Percentiles rank a stretch among this genome's conserved stretches.
These are phyloP conservation scores for Pseudogymnoascus sp. DNA, from an alignment of 2,329 filamentous ascomycete genomes.

Conservation along the genomic window DNA sequence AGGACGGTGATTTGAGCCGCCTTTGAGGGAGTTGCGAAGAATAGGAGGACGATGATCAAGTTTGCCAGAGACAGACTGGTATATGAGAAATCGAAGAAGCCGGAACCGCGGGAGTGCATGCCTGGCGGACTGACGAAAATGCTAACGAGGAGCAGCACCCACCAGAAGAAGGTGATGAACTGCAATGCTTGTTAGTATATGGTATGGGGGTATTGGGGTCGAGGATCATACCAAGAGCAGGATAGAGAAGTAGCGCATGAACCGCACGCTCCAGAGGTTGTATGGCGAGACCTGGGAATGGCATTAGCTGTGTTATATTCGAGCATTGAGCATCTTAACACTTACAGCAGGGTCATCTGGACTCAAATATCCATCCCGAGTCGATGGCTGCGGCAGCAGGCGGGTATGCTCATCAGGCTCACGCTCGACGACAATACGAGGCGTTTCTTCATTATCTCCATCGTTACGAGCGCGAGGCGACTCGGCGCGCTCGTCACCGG, in stretches of 20 bases:
- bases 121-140: conserved; percentile 85
- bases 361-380: conserved; percentile 51
- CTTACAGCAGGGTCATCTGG: conserved; percentile 75
- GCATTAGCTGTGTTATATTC: conserved; percentile 18
- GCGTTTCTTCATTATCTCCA: conserved; percentile 17
- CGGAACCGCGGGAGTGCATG: conserved; percentile 80
- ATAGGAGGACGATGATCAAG: conserved; percentile 69
- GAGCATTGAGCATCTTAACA: conserved; percentile 11
- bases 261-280: conserved; percentile 86
- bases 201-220: neutral
- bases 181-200: conserved; percentile 12
- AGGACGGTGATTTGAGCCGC: conserved; percentile 67
- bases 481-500: conserved; percentile 23
- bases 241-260: conserved; percentile 70
- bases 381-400: conserved; percentile 20
- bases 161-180: conserved; percentile 77
- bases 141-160: conserved; percentile 80
- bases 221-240: conserved; percentile 48
- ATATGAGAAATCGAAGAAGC: conserved; percentile 83
- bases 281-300: conserved; percentile 64
- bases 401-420: conserved; percentile 51
- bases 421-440: conserved; percentile 25
- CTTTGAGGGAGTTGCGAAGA: conserved; percentile 79
- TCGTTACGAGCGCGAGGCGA: conserved; percentile 23
- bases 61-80: conserved; percentile 71